Percentiles rank a stretch among this genome's conserved stretches.
Conservation (phyloP, 2,329 filamentous ascomycete species). For the Bipolaris zeicola region DNA sequence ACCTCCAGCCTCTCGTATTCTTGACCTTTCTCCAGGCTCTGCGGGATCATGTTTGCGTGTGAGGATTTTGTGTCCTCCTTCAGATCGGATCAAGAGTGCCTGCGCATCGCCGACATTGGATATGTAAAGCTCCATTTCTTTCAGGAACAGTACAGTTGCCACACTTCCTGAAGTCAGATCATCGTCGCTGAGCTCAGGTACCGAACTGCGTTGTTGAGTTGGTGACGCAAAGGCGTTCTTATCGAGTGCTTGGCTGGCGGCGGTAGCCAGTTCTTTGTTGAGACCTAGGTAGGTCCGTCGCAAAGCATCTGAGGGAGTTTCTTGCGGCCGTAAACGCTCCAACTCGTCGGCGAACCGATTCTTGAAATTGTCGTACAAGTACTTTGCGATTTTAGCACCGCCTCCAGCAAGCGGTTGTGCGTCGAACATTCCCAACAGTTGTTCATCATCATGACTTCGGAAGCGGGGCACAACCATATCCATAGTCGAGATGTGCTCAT, state of each 20-base stretch:
- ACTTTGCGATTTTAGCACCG: conserved; percentile 95
- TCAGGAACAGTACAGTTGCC: conserved; percentile 88
- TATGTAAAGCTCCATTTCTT: conserved; percentile 87
- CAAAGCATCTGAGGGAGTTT: conserved; percentile 82
- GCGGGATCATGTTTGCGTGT: conserved; percentile 94
- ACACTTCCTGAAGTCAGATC: conserved; percentile 90
- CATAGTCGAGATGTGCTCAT: conserved; percentile 93
- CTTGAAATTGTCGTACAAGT: conserved; percentile 93
- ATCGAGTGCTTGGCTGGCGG: conserved; percentile 79
- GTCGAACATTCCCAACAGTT: conserved; percentile 92
- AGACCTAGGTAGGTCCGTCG: conserved; percentile 83
- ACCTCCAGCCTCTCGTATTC: conserved; percentile 91
- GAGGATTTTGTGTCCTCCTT: conserved; percentile 80
- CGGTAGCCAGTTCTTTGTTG: conserved; percentile 91
- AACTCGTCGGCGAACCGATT: conserved; percentile 82
- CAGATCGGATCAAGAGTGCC: conserved; percentile 90
- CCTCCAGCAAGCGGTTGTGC: conserved; percentile 86
- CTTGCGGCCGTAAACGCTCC: conserved; percentile 70
- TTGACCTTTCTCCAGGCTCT: conserved; percentile 78
- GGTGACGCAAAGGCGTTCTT: conserved; percentile 56
- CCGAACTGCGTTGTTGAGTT: conserved; percentile 68
- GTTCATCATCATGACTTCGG: conserved; percentile 86
- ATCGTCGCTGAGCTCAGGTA: conserved; percentile 82
- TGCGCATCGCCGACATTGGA: conserved; percentile 96
- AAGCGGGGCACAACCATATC: conserved; percentile 94